These are phyloP conservation scores for Saksenaea vasiformis DNA, from an alignment of 371 early-diverging fungal genomes.

Conservation along the genomic window DNA sequence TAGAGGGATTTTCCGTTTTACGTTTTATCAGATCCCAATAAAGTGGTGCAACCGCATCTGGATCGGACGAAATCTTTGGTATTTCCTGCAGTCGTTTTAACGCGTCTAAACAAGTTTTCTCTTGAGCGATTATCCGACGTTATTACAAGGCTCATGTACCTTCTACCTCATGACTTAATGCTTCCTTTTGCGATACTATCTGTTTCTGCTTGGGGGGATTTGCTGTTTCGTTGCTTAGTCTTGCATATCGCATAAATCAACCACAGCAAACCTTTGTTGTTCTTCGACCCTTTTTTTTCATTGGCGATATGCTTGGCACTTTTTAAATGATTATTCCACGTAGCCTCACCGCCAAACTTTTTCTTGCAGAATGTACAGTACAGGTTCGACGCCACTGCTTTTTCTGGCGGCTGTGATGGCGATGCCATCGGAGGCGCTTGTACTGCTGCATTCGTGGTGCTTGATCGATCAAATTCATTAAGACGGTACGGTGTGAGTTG, in stretches of 20 bases:
- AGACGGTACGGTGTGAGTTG: neutral
- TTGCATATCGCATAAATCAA: neutral
- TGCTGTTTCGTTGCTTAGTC: conserved; percentile 1
- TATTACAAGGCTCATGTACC: neutral
- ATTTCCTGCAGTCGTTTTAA: conserved; percentile 12
- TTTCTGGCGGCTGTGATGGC: neutral
- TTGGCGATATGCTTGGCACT: conserved; percentile 50
- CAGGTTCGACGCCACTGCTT: conserved; percentile 10
- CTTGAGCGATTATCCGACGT: neutral
- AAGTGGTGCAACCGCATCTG: conserved; percentile 10
- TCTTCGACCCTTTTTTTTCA: conserved; percentile 27
- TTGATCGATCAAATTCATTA: neutral
- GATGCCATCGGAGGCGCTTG: neutral
- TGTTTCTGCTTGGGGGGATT: neutral
- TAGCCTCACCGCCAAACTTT: conserved; percentile 43
- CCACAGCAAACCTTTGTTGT: neutral
- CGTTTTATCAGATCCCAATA: conserved; percentile 29
- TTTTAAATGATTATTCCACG: conserved; percentile 39
- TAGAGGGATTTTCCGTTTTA: neutral
- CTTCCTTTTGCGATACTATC: neutral
- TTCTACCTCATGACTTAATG: neutral
- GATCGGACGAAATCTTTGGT: conserved; percentile 12
- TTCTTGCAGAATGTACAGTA: conserved; percentile 49
- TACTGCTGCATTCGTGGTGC: neutral
- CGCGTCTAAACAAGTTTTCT: conserved; percentile 12